Conservation (phyloP, 169 alveolate species). For the Plasmodium cynomolgi region DNA sequence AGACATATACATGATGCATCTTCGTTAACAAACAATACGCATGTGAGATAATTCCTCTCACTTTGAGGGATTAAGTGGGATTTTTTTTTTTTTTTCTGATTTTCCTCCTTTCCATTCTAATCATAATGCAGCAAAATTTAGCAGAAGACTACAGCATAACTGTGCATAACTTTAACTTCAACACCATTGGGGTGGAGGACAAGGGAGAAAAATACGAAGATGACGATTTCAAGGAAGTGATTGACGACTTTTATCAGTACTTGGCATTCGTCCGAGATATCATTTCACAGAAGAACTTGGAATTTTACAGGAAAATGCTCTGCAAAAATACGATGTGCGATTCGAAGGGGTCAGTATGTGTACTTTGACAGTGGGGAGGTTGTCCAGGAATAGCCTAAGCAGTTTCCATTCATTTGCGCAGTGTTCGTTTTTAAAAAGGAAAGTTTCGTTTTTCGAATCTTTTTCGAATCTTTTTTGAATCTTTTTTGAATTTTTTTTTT, state of each 20-base stretch:
- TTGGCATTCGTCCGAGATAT: constrained; percentile 37
- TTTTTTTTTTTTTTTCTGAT: not conserved
- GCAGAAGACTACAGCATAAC: constrained; percentile 58
- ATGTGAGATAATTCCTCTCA: not conserved
- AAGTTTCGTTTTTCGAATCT: not conserved
- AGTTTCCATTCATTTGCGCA: not conserved
- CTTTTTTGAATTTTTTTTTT: not conserved
- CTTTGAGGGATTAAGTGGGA: not conserved
- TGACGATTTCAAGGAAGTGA: constrained; percentile 57
- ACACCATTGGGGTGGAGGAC: constrained; percentile 47
- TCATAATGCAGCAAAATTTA: constrained; percentile 27
- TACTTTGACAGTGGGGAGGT: not conserved
- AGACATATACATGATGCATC: not conserved
- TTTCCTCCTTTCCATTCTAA: not conserved
- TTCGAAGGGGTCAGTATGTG: constrained; percentile 57
- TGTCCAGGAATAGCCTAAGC: not conserved
- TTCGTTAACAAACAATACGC: not conserved
- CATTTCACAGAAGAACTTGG: constrained; percentile 49
- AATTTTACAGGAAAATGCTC: constrained; percentile 56
- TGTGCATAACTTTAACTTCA: constrained; percentile 52
- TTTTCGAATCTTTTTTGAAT: not conserved
- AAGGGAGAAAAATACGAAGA: constrained; percentile 64
- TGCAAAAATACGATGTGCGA: constrained; percentile 59
- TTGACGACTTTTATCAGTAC: constrained; percentile 62
- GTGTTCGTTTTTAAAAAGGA: not conserved